These are phyloP conservation scores for Scheffersomyces spartinae DNA, from an alignment of 805 yeast genomes.

Conservation along the genomic window DNA sequence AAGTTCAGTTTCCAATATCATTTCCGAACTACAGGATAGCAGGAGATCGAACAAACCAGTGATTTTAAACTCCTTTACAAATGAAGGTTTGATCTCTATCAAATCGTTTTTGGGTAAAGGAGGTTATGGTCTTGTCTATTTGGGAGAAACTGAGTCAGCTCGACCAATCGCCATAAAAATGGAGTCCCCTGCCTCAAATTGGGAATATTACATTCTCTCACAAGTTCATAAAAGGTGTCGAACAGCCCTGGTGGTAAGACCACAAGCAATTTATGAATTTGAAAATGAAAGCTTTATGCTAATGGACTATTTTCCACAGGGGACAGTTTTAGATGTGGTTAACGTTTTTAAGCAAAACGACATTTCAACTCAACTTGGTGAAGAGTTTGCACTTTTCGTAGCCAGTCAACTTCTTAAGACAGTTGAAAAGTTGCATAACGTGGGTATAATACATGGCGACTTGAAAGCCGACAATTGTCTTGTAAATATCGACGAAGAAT, in stretches of 20 bases:
- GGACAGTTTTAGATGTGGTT: slow-evolving; percentile 62
- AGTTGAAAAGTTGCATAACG: slow-evolving; percentile 48
- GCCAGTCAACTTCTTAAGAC: slow-evolving; percentile 53
- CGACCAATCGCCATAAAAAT: slow-evolving; percentile 56
- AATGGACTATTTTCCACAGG: slow-evolving; percentile 54
- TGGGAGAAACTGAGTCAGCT: slow-evolving; percentile 52
- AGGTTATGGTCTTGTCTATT: slow-evolving; percentile 68
- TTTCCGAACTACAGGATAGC: no score
- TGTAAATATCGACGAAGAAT: slow-evolving; percentile 48
- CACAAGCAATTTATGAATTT: slow-evolving; percentile 41
- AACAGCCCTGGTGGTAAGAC: slow-evolving; percentile 32
- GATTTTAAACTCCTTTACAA: no score
- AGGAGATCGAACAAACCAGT: no score
- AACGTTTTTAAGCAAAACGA: slow-evolving; percentile 28
- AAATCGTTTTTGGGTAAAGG: slow-evolving; percentile 61
- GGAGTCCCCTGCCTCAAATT: slow-evolving; percentile 54
- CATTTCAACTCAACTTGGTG: slow-evolving; percentile 30
- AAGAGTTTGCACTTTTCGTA: slow-evolving; percentile 48
- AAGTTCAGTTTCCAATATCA: no score
- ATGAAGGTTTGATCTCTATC: no score
- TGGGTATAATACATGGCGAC: slow-evolving; percentile 74
- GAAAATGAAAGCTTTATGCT: slow-evolving; percentile 60
- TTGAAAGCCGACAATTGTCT: slow-evolving; percentile 79
- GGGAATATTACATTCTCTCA: slow-evolving; percentile 73
- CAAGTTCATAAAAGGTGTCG: slow-evolving; percentile 36